phyloP scores from a whole-genome alignment of 345 rosid species.

The Camelina sativa region DNA sequence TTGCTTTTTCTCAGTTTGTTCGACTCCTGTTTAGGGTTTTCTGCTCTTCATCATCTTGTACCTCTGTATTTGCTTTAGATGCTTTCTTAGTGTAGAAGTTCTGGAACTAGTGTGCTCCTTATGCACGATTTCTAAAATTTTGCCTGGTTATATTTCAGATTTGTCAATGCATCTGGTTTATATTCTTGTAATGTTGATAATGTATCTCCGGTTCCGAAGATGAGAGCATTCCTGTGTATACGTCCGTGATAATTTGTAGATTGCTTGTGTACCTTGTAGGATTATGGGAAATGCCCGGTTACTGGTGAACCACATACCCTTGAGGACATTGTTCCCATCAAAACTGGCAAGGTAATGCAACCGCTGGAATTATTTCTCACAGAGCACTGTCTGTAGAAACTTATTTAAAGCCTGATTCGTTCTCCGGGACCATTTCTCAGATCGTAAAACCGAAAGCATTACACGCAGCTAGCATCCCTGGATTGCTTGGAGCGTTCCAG shows the following conservation, averaged over 20 bases:
- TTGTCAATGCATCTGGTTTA: slow-evolving; percentile 4
- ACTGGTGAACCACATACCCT: slow-evolving; percentile 77
- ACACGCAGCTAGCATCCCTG: slow-evolving; percentile 94
- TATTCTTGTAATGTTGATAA: background rate
- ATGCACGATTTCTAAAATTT: background rate
- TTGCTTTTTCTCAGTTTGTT: slow-evolving; percentile 4
- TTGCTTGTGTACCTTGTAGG: slow-evolving; percentile 49
- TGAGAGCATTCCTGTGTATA: slow-evolving; percentile 15
- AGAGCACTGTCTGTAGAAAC: slow-evolving; percentile 16
- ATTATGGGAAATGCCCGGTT: slow-evolving; percentile 90
- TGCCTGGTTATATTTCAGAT: slow-evolving; percentile 7
- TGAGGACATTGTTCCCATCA: slow-evolving; percentile 79
- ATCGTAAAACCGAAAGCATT: slow-evolving; percentile 85
- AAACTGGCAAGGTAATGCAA: slow-evolving; percentile 70
- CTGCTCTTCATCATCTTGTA: background rate
- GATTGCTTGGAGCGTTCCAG: slow-evolving; percentile 92
- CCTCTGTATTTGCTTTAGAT: background rate
- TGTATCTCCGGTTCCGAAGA: background rate
- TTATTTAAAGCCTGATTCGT: slow-evolving; percentile 2
- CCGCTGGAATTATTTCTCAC: background rate
- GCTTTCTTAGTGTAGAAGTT: background rate
- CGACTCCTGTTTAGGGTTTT: background rate
- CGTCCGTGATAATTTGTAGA: slow-evolving; percentile 15
- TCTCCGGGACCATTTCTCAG: slow-evolving; percentile 48
- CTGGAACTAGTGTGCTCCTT: slow-evolving; percentile 9